Conservation (phyloP, 352 stramenopile genomes). For the Pythium aquatile region DNA sequence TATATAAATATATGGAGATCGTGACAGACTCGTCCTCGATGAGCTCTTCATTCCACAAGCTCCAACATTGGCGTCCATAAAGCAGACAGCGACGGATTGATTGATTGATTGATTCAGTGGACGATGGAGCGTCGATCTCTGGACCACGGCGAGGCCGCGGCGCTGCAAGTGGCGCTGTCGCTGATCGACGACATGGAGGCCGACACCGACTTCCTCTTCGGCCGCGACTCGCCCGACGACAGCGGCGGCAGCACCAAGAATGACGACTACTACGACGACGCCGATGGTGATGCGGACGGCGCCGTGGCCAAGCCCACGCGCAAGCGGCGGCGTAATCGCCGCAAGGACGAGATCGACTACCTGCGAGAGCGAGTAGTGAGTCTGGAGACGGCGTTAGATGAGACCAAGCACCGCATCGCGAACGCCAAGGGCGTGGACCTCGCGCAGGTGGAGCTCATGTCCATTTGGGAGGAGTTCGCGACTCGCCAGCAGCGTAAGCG, state of each 20-base stretch:
- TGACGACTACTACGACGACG: too few species aligned
- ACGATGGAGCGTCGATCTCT: constrained; percentile 10
- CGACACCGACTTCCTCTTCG: constrained; percentile 25
- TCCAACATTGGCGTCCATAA: too few species aligned
- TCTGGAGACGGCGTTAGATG: constrained; percentile 8
- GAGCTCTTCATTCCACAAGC: too few species aligned
- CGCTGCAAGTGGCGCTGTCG: constrained; percentile 14
- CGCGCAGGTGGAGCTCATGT: constrained; percentile 35
- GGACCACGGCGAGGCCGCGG: constrained; percentile 5
- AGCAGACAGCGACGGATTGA: too few species aligned
- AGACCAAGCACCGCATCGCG: constrained; percentile 7
- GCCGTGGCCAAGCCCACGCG: constrained; percentile 10
- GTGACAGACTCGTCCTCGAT: too few species aligned
- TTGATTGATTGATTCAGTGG: too few species aligned
- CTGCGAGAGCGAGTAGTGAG: constrained; percentile 29
- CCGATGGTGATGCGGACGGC: not conserved
- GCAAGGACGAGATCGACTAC: constrained; percentile 67
- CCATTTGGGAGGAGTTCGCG: constrained; percentile 23
- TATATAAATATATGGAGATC: too few species aligned
- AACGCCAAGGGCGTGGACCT: constrained; percentile 2
- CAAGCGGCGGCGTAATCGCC: constrained; percentile 24
- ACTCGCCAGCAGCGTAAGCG: constrained; percentile 15
- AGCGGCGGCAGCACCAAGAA: constrained; percentile 10
- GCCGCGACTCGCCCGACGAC: constrained; percentile 30
- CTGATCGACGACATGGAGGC: constrained; percentile 13